phyloP scores from a whole-genome alignment of 2,329 filamentous ascomycete species.

The Colletotrichum cereale region DNA sequence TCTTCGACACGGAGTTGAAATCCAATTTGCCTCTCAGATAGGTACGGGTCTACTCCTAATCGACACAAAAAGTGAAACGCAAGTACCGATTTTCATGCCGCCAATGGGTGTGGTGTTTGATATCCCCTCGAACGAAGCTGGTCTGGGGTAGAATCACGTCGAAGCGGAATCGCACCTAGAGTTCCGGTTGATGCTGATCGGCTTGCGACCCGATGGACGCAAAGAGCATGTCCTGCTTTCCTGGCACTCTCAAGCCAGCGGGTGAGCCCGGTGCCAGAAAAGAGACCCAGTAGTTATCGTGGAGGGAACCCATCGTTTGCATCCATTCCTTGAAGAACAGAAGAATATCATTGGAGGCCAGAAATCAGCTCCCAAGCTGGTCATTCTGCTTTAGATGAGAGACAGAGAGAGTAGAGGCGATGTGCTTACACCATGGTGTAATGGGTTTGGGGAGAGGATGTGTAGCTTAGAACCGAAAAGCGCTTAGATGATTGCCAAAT shows the following conservation, averaged over 20 bases:
- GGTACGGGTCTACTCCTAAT: no score
- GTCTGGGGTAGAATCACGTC: neutral
- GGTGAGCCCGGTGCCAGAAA: neutral
- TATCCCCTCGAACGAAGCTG: no score
- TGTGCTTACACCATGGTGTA: neutral
- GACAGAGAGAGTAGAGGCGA: no score
- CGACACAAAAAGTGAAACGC: neutral
- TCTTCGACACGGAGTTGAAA: neutral
- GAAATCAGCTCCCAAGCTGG: neutral
- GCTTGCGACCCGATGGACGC: neutral
- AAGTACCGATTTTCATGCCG: neutral
- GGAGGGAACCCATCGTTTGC: neutral
- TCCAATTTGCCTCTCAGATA: no score
- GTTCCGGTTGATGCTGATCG: neutral
- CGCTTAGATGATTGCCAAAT: no score
- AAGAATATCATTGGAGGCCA: neutral
- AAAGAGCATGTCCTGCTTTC: no score
- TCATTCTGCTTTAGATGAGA: neutral
- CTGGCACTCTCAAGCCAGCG: neutral
- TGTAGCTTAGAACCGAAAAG: neutral
- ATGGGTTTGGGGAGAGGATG: neutral
- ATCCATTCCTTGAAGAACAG: constrained; percentile 8
- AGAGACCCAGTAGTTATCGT: neutral
- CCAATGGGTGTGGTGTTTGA: neutral
- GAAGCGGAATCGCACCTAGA: neutral